phyloP scores from a whole-genome alignment of 208 protist species.

The Acanthamoeba castellanii region DNA sequence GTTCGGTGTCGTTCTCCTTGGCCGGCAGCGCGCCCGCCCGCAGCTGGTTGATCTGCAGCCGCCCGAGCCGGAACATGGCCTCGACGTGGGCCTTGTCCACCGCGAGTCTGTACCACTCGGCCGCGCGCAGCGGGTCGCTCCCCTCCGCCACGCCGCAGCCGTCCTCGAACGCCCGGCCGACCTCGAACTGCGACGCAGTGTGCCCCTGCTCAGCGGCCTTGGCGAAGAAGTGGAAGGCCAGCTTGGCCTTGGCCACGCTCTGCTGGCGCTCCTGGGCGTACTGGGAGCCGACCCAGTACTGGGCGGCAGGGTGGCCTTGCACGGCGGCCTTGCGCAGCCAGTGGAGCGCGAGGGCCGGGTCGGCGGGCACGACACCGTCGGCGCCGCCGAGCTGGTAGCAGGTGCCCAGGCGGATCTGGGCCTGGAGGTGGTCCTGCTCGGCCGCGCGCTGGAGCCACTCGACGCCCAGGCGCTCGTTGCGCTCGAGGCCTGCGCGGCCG shows the following conservation, averaged over 20 bases:
- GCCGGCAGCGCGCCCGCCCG: background rate
- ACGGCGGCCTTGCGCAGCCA: conserved; percentile 4
- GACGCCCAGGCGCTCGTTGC: background rate
- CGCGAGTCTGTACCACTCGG: background rate
- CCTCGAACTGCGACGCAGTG: background rate
- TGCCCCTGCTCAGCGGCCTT: conserved; percentile 5
- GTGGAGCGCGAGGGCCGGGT: background rate
- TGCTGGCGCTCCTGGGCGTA: background rate
- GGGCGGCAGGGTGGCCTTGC: background rate
- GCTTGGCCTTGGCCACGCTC: conserved; percentile 18
- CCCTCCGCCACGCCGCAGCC: background rate
- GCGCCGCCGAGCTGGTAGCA: conserved; percentile 4
- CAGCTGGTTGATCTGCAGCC: background rate
- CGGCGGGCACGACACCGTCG: background rate
- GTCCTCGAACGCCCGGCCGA: background rate
- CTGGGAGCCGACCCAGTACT: background rate
- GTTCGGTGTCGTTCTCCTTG: background rate
- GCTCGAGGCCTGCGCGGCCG: background rate
- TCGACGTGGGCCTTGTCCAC: background rate
- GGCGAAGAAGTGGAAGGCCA: conserved; percentile 14
- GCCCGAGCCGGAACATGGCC: conserved; percentile 3
- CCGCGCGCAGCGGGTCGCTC: background rate
- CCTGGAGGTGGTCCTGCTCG: conserved; percentile 17
- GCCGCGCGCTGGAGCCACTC: background rate
- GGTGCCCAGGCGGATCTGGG: background rate